phyloP scores from a whole-genome alignment of 306 rosid genomes.

The Quercus aquifolioides region DNA sequence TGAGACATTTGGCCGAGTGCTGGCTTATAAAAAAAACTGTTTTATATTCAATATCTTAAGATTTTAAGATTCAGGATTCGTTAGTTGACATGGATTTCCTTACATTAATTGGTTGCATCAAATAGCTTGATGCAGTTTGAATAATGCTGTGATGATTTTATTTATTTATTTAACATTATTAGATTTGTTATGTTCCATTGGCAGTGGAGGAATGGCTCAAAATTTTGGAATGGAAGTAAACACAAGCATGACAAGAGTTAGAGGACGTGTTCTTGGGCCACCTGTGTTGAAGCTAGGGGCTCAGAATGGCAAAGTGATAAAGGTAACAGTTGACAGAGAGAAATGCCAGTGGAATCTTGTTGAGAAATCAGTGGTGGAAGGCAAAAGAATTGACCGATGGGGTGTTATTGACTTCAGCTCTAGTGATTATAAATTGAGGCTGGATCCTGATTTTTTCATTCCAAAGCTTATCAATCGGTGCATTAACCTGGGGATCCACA shows the following conservation, averaged over 20 bases:
- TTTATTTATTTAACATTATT: not conserved
- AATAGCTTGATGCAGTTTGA: not conserved
- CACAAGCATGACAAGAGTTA: constrained; percentile 48
- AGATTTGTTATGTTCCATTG: not conserved
- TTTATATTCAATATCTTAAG: not conserved
- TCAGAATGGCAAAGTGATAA: constrained; percentile 39
- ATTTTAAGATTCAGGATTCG: not conserved
- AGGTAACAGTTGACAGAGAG: constrained; percentile 43
- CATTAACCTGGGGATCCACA: constrained; percentile 51
- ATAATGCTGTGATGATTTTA: not conserved
- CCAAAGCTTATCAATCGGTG: constrained; percentile 41
- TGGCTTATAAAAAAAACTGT: not conserved
- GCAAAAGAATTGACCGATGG: constrained; percentile 57
- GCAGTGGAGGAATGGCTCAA: constrained; percentile 49
- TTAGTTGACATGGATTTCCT: not conserved
- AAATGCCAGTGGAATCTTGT: constrained; percentile 73
- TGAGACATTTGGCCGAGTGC: not conserved
- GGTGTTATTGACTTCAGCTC: constrained; percentile 58
- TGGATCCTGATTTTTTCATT: constrained; percentile 36
- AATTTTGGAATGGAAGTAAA: constrained; percentile 64
- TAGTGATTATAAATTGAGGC: not conserved
- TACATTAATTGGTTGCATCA: no score
- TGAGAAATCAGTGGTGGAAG: constrained; percentile 56
- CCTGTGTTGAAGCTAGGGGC: constrained; percentile 63
- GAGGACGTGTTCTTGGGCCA: constrained; percentile 66